Evolutionary conservation across 495 filamentous ascomycete genomes (phyloP), one percentile per base, ranked within the genome.

Genomic region (Penicillium flavigenum): DNA sequence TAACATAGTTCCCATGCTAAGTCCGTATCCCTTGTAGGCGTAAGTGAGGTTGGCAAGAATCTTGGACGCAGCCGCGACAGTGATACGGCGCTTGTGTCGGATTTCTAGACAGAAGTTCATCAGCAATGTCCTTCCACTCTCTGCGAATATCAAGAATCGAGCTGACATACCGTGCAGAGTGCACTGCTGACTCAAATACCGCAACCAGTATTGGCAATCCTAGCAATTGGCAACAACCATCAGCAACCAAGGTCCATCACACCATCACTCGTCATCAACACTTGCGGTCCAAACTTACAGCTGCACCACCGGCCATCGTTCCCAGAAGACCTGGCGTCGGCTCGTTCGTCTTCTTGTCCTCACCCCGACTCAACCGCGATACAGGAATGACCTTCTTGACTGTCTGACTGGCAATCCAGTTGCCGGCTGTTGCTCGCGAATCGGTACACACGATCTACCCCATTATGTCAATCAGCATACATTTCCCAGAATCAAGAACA

Each of bases 161-260:
- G 17, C 5, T 46, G 20, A 64, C 73, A 55, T 67, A 73, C 76
- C 94, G 76, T 98, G 94, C 59, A 98, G 88, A 49, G 94, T 93
- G 78, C 94, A 98, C 80, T 98, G 91, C 87, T 98, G 95, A 58
- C 94, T 94, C 61, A 98, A 82, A 82, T 96, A 98, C 68, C 90
- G 90, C 63, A 98, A 87, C 94, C 94, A 98, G 81, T 96, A 98
- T 85, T 98, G 94, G 78, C 94, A 98, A 79, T 98, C 94, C 86
- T 89, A 69, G 39, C 48, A 53, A 44, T 47, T 43, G 34, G n/a
- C 27, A 47, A 45, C 51, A 57, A 27, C n/a, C 32, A 57, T 65
- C 60, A 66, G 51, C 43, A 53, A 53, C 49, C 44, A 39, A 42
- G 8, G 22, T 19, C n/a, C 29, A 54, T 42, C n/a, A 47, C 17